Evolutionary conservation across 306 rosid species (phyloP), one percentile per base, ranked within the genome.

Genomic region (Vachellia pachyceras): DNA sequence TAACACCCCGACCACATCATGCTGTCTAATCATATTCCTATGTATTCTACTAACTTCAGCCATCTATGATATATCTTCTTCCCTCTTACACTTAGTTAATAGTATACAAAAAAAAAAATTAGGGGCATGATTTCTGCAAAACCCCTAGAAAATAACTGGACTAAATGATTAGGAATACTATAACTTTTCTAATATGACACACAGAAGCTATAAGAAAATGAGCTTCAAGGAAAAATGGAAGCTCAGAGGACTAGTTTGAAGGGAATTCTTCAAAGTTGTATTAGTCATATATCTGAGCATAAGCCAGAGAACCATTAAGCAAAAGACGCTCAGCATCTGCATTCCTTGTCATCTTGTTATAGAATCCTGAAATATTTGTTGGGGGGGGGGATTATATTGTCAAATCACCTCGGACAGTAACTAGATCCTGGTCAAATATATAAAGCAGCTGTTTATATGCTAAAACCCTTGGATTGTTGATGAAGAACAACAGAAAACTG

Each of bases 301-400:
- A 79, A 64, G 60, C 87, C 82, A 92, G 81, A 84, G 92, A 90
- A 76, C 93, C 90, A 8, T 85, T 87, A 55, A 93, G 92, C 70
- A 93, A 87, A 40, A 97, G 94, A 65, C 79, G 84, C 86, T 90
- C 97, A 23, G 76, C 84, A 58, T 93, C 97, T 73, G 74, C 83
- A 50, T 77, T 80, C 82, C 91, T 84, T 81, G 78, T 18, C 87
- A 89, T 86, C 84, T 20, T 17, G 84, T 83, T 50, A 87, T 67
- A 0, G 83, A 75, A 66, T 63, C 85, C 95, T 93, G 97, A 61
- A n/a, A 76, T 35, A 64, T 82, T n/a, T n/a, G n/a, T n/a, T n/a
- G n/a, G n/a, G 69, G 68, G 63, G 29, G 33, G 42, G 74, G 74
- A 44, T 23, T 60, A 60, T 60, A 12, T 29, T 11, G 68, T 13